Evolutionary conservation across 345 rosid species (phyloP).

Genomic region (Dimocarpus longan): DNA sequence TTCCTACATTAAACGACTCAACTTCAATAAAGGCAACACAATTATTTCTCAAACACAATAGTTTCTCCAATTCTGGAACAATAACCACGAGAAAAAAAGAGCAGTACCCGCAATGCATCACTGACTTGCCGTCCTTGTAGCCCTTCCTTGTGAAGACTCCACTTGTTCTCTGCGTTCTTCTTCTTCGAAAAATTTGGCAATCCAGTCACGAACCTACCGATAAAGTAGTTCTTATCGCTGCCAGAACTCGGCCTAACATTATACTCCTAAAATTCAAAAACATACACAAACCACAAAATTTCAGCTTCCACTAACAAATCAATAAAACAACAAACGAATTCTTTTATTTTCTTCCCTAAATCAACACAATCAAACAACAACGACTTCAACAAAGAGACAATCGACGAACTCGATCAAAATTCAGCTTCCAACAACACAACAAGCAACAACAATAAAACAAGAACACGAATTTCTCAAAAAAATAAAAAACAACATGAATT

Average conservation of each 20-base stretch:
- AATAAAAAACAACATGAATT: no score
- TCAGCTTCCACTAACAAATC: not conserved
- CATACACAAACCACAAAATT: constrained; percentile 1
- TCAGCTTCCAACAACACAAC: no score
- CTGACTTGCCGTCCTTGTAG: constrained; percentile 87
- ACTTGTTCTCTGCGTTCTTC: constrained; percentile 82
- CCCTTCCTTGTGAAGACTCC: constrained; percentile 89
- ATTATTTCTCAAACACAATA: not conserved
- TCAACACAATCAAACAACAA: not conserved
- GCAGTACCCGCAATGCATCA: constrained; percentile 68
- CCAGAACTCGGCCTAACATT: constrained; percentile 68
- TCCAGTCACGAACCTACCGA: constrained; percentile 81
- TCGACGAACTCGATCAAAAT: no score
- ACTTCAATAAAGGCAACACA: not conserved
- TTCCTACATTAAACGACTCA: not conserved
- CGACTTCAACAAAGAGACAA: not conserved
- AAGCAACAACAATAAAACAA: no score
- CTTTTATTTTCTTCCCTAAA: not conserved
- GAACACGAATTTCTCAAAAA: no score
- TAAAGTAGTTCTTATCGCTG: constrained; percentile 80
- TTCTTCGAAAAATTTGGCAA: constrained; percentile 81
- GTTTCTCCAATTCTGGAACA: constrained; percentile 6
- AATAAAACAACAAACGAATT: not conserved
- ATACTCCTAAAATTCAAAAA: constrained; percentile 55
- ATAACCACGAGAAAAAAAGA: not conserved